Evolutionary conservation across 371 early-diverging fungal genomes (phyloP).

Genomic region (Mortierella sp.): DNA sequence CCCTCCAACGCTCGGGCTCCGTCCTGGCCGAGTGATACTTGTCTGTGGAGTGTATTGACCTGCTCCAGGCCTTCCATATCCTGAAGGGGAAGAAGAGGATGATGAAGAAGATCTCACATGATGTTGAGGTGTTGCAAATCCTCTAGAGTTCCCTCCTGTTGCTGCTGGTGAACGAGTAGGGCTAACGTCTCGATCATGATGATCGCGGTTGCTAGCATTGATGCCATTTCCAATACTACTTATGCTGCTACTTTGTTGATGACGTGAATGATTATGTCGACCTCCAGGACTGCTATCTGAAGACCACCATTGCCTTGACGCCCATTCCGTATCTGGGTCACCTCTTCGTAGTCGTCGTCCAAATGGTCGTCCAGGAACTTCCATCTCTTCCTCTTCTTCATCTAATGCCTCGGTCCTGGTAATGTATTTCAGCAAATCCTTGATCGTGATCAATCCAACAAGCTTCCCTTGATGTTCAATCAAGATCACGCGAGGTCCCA

Average conservation of each 20-base stretch:
- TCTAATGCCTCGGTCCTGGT: conserved; percentile 64
- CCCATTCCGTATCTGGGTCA: conserved; percentile 11
- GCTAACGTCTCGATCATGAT: neutral
- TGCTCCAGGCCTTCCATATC: conserved; percentile 6
- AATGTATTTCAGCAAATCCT: conserved; percentile 81
- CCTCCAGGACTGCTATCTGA: neutral
- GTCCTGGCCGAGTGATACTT: conserved; percentile 20
- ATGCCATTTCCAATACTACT: conserved; percentile 9
- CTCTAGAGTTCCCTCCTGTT: neutral
- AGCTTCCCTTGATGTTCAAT: conserved; percentile 77
- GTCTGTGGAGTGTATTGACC: conserved; percentile 22
- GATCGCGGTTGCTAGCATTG: neutral
- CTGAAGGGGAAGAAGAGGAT: neutral
- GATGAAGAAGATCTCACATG: too few relatives aligned
- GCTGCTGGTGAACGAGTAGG: too few relatives aligned
- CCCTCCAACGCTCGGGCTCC: conserved; percentile 37
- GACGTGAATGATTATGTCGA: neutral
- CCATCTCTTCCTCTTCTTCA: conserved; percentile 45
- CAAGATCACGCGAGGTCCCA: conserved; percentile 86
- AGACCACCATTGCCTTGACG: conserved; percentile 39
- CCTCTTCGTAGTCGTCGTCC: conserved; percentile 12
- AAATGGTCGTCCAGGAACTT: conserved; percentile 21
- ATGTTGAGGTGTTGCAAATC: neutral
- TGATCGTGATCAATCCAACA: conserved; percentile 82
- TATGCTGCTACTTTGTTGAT: neutral